Evolutionary conservation across 2,329 filamentous ascomycete genomes (phyloP), one percentile per base, ranked within the genome.

Genomic region (Talaromyces rugulosus): DNA sequence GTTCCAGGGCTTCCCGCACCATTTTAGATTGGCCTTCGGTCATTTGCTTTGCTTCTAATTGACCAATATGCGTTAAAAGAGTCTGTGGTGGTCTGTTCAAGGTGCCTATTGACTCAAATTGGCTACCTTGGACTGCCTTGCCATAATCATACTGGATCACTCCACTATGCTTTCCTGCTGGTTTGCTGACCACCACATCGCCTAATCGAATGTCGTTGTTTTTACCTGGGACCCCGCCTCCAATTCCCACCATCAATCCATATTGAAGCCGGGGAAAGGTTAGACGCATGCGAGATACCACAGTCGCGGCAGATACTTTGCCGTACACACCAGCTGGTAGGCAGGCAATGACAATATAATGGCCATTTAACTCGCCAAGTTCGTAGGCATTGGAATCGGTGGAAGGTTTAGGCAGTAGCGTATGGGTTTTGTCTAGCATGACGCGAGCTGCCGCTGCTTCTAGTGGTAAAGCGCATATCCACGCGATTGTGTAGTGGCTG

Each of bases 111-210:
- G 2, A 3, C 18, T 56, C 11, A 3, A 56, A 40, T 23, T 40
- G 0, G 9, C 53, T n/a, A 1, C n/a, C 33, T 40, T 56, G 5
- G 14, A 56, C n/a, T 9, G 33, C 18, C 54, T 56, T 56, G 18
- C 14, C 27, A 34, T 34, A 34, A 34, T 34, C 33, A 34, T 34
- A 34, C 33, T 34, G 14, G 6, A 57, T 44, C 36, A 63, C 44
- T 47, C 56, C 61, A n/a, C 51, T 33, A 6, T 44, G 42, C 2
- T 2, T 57, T 30, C 14, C 58, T 14, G 36, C 4, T 4, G 63
- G 59, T 16, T 47, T 62, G 53, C 68, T 70, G 4, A 70, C 61
- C 5, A 69, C 69, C 1, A 70, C 62, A 62, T 70, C 68, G 5
- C 67, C 67, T 4, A 70, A 53, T 11, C 63, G 62, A 58, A 70